Conservation (phyloP, 1,139 yeast genomes). For the Candida tetrigidarum region DNA sequence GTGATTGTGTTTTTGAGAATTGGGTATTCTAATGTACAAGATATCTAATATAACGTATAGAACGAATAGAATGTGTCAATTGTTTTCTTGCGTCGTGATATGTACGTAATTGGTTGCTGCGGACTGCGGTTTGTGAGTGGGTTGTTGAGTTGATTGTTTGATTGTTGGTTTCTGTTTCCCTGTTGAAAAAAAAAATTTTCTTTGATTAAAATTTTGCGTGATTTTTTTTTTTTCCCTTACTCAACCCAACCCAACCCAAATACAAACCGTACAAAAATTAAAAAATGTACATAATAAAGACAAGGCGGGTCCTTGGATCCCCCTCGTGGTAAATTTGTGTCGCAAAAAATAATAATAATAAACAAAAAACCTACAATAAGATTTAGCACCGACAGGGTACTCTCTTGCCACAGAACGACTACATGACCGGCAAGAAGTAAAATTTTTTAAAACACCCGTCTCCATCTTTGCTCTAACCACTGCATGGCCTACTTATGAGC, state of each 20-base stretch:
- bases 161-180: conserved; percentile 1
- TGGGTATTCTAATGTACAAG: conserved; percentile 4
- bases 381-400: too few species aligned
- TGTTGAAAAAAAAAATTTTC: not conserved
- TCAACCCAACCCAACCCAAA: not conserved
- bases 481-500: too few species aligned
- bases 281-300: too few species aligned
- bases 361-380: too few species aligned
- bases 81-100: not conserved
- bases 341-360: too few species aligned
- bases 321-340: too few species aligned
- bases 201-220: conserved; percentile 7
- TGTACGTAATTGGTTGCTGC: not conserved
- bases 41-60: not conserved
- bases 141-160: not conserved
- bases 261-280: not conserved
- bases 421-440: too few species aligned
- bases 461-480: too few species aligned
- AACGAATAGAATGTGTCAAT: not conserved
- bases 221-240: conserved; percentile 4
- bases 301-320: too few species aligned
- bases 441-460: too few species aligned
- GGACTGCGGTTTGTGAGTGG: not conserved
- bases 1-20: too few species aligned
- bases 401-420: too few species aligned